phyloP scores from a whole-genome alignment of 2,329 filamentous ascomycete genomes.

The Exophiala sideris region DNA sequence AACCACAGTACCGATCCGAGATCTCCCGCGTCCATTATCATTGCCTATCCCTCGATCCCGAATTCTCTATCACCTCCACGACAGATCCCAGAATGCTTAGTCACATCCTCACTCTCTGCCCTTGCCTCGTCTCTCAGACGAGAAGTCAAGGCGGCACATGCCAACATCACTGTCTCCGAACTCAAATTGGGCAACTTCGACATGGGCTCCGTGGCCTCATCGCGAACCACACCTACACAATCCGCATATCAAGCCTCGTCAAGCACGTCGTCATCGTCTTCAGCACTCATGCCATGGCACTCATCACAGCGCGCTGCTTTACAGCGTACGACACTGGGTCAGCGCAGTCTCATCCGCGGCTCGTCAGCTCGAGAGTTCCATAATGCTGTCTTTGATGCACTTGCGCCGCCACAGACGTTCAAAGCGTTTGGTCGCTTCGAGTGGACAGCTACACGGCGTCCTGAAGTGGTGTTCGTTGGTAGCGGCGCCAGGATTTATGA shows the following conservation, averaged over 20 bases:
- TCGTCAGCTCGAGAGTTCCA: conserved; percentile 76
- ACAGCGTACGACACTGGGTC: conserved; percentile 28
- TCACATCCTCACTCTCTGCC: conserved; percentile 81
- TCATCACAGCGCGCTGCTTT: conserved; percentile 32
- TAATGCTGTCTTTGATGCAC: conserved; percentile 83
- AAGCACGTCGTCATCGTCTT: conserved; percentile 11
- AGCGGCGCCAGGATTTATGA: conserved; percentile 81
- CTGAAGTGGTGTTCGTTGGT: conserved; percentile 70
- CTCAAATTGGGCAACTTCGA: conserved; percentile 91
- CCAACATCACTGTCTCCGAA: conserved; percentile 71
- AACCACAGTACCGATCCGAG: conserved; percentile 53
- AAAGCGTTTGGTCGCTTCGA: conserved; percentile 44
- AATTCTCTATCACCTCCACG: conserved; percentile 42
- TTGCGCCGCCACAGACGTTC: conserved; percentile 53
- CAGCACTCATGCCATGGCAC: conserved; percentile 27
- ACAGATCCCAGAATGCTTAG: conserved; percentile 73
- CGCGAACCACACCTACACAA: conserved; percentile 31
- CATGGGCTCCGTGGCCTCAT: conserved; percentile 60
- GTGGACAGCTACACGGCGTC: conserved; percentile 44
- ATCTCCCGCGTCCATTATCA: conserved; percentile 37
- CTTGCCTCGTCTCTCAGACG: conserved; percentile 77
- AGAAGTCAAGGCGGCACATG: conserved; percentile 69
- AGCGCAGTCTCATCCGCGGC: conserved; percentile 50
- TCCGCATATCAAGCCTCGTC: conserved; percentile 7
- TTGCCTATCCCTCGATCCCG: conserved; percentile 46